Conservation (phyloP, 768 basidiomycete species). For the Dendrothele bispora region DNA sequence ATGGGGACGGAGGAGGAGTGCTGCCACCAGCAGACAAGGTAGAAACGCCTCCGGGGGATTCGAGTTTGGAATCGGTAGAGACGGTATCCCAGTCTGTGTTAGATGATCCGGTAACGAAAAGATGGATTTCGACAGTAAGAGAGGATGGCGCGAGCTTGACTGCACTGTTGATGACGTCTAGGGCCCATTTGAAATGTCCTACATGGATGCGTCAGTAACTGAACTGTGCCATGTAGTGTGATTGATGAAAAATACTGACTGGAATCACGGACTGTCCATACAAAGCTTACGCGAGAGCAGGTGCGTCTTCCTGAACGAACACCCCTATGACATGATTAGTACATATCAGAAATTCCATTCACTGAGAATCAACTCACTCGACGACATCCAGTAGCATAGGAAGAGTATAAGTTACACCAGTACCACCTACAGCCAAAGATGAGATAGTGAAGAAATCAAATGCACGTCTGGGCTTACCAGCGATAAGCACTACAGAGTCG, state of each 20-base stretch:
- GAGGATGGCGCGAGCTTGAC: slow-evolving; percentile 21
- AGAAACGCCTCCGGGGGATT: neutral
- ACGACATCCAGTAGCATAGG: slow-evolving; percentile 39
- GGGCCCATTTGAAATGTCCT: slow-evolving; percentile 30
- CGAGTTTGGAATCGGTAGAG: neutral
- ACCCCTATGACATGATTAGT: neutral
- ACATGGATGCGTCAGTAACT: neutral
- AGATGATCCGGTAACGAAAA: slow-evolving; percentile 18
- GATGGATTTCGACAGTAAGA: slow-evolving; percentile 30
- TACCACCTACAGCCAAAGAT: slow-evolving; percentile 39
- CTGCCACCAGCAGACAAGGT: neutral
- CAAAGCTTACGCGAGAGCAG: slow-evolving; percentile 32
- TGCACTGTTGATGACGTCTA: slow-evolving; percentile 18
- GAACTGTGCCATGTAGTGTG: neutral
- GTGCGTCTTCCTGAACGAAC: slow-evolving; percentile 15
- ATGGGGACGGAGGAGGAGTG: neutral
- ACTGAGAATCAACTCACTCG: slow-evolving; percentile 30
- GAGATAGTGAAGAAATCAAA: no score
- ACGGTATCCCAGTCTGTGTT: neutral
- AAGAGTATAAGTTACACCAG: slow-evolving; percentile 43
- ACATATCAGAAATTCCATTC: no score
- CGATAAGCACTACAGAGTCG: slow-evolving; percentile 44
- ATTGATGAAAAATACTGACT: slow-evolving; percentile 20
- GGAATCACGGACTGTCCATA: slow-evolving; percentile 39
- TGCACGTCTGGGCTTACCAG: no score